Conservation (phyloP, 139 green algal species). For the Chlamydomonas incerta region DNA sequence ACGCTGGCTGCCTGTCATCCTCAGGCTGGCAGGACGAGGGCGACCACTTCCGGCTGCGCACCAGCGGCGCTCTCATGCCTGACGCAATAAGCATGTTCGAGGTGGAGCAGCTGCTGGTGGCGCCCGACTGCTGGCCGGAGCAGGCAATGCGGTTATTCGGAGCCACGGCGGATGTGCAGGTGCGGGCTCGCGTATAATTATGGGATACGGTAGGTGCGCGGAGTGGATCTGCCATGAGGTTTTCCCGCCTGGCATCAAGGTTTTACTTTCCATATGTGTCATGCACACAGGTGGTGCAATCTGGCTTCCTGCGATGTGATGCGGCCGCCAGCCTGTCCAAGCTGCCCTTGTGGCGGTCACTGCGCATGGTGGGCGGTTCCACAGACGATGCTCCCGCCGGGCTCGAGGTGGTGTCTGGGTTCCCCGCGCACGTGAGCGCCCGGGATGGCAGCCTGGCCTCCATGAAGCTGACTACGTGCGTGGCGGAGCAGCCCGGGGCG, state of each 20-base stretch:
- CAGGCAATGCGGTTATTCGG: constrained; percentile 47
- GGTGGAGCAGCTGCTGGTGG: constrained; percentile 56
- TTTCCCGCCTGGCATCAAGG: too few relatives aligned
- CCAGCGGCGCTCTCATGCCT: constrained; percentile 40
- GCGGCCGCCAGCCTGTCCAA: background rate
- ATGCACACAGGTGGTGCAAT: background rate
- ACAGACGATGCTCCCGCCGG: background rate
- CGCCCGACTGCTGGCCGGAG: constrained; percentile 34
- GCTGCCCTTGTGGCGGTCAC: constrained; percentile 1
- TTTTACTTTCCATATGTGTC: background rate
- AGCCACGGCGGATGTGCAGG: constrained; percentile 42
- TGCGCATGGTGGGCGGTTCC: background rate
- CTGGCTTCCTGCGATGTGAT: background rate
- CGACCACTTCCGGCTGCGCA: constrained; percentile 50
- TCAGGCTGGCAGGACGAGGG: constrained; percentile 58
- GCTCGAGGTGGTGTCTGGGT: too few relatives aligned
- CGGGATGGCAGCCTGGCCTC: background rate
- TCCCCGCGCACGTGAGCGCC: background rate
- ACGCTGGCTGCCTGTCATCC: too few relatives aligned
- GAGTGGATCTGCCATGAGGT: too few relatives aligned
- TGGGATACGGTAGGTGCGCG: too few relatives aligned
- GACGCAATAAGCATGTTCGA: constrained; percentile 49
- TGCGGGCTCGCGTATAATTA: background rate
- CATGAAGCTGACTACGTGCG: too few relatives aligned
- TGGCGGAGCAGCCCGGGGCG: too few relatives aligned